These are phyloP conservation scores for Fusarium beomiforme DNA, from an alignment of 2,329 filamentous ascomycete genomes.

Conservation along the genomic window DNA sequence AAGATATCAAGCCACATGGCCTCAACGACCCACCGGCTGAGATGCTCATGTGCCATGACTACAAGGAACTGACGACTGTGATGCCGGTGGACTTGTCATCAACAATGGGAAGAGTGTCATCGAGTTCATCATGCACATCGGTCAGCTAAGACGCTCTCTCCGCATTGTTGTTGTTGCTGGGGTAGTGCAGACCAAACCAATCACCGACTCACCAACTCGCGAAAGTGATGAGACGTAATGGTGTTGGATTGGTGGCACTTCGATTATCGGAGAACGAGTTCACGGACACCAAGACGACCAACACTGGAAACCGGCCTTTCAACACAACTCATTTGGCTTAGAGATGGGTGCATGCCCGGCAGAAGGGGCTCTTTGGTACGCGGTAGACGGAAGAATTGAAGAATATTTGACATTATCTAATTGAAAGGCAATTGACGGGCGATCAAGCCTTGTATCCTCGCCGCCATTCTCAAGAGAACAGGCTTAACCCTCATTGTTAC, in stretches of 20 bases:
- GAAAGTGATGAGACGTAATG: constrained; percentile 25
- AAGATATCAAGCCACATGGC: no score
- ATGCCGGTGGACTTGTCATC: constrained; percentile 69
- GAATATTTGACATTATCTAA: neutral
- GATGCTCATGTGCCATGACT: no score
- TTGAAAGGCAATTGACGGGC: neutral
- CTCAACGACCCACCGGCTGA: no score
- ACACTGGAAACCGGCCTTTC: constrained; percentile 69
- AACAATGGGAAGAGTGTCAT: constrained; percentile 52
- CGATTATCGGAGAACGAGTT: constrained; percentile 66
- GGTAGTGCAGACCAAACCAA: constrained; percentile 58
- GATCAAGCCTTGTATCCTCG: no score
- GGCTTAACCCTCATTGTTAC: neutral
- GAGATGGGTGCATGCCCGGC: no score
- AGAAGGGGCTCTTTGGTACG: no score
- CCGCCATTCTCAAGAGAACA: neutral
- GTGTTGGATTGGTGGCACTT: constrained; percentile 59
- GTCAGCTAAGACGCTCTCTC: constrained; percentile 49
- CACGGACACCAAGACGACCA: constrained; percentile 60
- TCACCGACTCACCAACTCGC: constrained; percentile 17
- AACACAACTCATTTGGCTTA: constrained; percentile 61
- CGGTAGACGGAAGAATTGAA: no score
- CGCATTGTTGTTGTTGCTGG: constrained; percentile 65
- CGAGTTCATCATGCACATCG: constrained; percentile 45
- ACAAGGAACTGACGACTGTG: no score